Evolutionary conservation across 352 stramenopile genomes (phyloP), one percentile per base, ranked within the genome.

Genomic region (Phytophthora agathidicida): DNA sequence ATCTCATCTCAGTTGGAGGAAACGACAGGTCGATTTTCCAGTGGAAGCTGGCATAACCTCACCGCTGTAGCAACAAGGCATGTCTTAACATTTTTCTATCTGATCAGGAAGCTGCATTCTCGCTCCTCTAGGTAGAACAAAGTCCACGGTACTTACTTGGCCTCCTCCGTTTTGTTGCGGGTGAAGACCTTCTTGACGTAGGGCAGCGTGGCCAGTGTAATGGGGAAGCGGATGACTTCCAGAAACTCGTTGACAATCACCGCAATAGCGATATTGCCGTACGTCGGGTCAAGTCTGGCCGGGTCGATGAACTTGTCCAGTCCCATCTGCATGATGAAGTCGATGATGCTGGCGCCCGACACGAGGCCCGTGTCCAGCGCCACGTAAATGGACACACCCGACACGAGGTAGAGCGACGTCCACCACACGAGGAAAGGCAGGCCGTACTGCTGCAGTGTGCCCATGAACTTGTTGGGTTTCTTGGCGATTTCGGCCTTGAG

Each of bases 21-120:
- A 91, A 92, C 58, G 89, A 97, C 53, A 79, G 85, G 39, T 77
- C 82, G 7, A 89, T 96, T 44, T 92, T 96, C 51, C 88, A 97
- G 62, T 96, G 79, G 82, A 88, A 88, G 48, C 44, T 88, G 19
- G 50, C 64, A 22, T 81, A 68, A 72, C 19, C 6, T 59, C 6
- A 32, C 3, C 23, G 17, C 16, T 32, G 42, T 41, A 20, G 31
- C 31, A 50, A n/a, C 7, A 3, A 36, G 31, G 5, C 33, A 38
- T 35, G 24, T 42, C 54, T 42, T 62, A 68, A 49, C 31, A 47
- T 30, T 57, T 30, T 17, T 59, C 20, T 20, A 41, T 48, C 38
- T 55, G 45, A 33, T 20, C 27, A 37, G 19, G 10, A 44, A 43
- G 32, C n/a, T 46, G 41, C 35, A n/a, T n/a, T 35, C 26, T 36